Percentiles rank a stretch among this genome's conserved stretches.
Conservation (phyloP, 2,329 filamentous ascomycete species). For the Teratosphaeria nubilosa region DNA sequence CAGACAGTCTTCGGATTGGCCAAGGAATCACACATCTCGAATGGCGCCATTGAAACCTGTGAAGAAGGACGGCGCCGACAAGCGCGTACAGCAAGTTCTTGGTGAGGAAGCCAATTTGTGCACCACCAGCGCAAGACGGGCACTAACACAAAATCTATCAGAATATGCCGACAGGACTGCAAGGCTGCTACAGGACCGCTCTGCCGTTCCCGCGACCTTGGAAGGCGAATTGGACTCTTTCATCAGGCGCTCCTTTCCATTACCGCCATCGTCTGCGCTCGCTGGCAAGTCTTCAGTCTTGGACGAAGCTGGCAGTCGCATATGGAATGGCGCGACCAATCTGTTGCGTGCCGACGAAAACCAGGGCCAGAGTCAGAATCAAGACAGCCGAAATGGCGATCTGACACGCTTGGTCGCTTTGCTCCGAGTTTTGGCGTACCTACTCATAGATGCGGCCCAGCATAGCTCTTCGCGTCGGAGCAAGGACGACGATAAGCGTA, state of each 20-base stretch:
- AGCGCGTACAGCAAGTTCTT: conserved; percentile 12
- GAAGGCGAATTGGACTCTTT: conserved; percentile 10
- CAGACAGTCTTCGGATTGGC: neutral
- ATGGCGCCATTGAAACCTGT: conserved; percentile 13
- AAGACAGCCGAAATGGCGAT: neutral
- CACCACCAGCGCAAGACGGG: neutral
- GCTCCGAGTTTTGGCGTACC: conserved; percentile 52
- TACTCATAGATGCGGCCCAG: conserved; percentile 53
- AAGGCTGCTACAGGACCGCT: conserved; percentile 10
- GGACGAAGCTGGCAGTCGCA: conserved; percentile 44
- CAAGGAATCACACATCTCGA: neutral
- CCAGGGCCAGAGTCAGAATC: conserved; percentile 1
- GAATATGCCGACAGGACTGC: neutral
- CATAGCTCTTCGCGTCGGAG: conserved; percentile 16
- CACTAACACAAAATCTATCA: neutral
- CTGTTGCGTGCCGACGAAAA: conserved; percentile 21
- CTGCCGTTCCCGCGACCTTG: conserved; percentile 6
- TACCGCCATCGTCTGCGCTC: conserved; percentile 4
- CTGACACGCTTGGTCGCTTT: conserved; percentile 13
- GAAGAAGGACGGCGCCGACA: conserved; percentile 9
- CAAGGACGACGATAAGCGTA: conserved; percentile 20
- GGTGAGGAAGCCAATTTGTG: conserved; percentile 4
- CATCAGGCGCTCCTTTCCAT: conserved; percentile 10
- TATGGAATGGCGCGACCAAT: conserved; percentile 60
- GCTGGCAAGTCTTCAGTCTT: conserved; percentile 37